Evolutionary conservation across 345 rosid species (phyloP), one percentile per base, ranked within the genome.

Genomic region (Aquilaria yunnanensis): DNA sequence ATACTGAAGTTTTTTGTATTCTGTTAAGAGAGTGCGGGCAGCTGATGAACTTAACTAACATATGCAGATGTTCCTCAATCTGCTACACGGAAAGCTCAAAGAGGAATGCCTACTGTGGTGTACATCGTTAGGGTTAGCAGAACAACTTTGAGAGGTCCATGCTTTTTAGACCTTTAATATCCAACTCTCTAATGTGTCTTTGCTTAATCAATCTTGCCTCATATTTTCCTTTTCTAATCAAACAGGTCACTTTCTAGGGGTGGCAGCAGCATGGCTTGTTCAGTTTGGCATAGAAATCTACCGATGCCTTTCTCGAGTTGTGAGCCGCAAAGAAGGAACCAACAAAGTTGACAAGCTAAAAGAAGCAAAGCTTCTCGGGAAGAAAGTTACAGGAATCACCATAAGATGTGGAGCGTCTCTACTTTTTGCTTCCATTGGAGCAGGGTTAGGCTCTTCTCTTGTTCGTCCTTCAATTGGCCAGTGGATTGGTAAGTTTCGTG

Each of bases 401-500:
- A 47, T 88, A 70, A 70, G 83, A 75, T 90, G 91, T 47, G 69
- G 93, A 13, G 80, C 85, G 29, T 88, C 97, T 2, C 70, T 90
- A 59, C 67, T 85, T 61, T 90, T 85, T 74, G 97, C 97, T 56
- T 81, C 97, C 45, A 70, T 84, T 16, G 97, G 96, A 68, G 97
- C 93, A 0, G 97, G 96, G 59, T 68, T 88, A 57, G 89, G 93
- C 46, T 87, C 93, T 43, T 52, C 72, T 64, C 54, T 86, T 6
- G 53, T 84, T 61, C 91, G 91, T 33, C 97, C 97, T 66, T 84
- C 90, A 56, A 54, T 65, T 0, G 97, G 97, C 14, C 97, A 90
- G 51, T 90, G 97, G 97, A 86, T 90, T 9, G 97, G 97, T 90
- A 81, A 78, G 74, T 53, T 31, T 32, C 29, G 23, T 9, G 1